These are phyloP conservation scores for Candida ponderosae DNA, from an alignment of 805 yeast species.

Conservation along the genomic window DNA sequence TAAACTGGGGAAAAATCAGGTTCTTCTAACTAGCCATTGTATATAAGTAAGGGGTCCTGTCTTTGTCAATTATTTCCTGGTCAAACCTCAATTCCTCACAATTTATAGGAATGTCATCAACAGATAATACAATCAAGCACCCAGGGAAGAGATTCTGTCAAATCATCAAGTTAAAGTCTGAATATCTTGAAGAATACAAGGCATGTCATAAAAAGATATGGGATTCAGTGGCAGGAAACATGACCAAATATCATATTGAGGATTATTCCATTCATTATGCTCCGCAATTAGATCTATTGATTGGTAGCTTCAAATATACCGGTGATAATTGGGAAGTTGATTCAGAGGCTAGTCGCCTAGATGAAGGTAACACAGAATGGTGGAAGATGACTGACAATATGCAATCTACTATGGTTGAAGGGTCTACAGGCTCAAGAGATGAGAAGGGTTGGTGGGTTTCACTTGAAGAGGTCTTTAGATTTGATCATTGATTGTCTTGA, in stretches of 20 bases:
- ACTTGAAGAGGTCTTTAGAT: constrained; percentile 31
- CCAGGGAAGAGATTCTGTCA: constrained; percentile 33
- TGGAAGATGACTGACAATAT: constrained; percentile 31
- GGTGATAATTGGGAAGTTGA: constrained; percentile 32
- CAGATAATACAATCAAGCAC: no score
- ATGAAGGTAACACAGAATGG: constrained; percentile 31
- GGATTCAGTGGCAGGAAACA: constrained; percentile 23
- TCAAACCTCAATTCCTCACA: no score
- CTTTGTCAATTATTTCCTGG: no score
- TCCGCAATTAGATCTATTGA: constrained; percentile 22
- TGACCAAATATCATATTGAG: constrained; percentile 29
- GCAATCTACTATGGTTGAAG: constrained; percentile 30
- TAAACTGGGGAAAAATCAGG: no score
- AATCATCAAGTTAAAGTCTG: constrained; percentile 30
- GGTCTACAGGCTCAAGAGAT: constrained; percentile 29
- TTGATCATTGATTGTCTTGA: constrained; percentile 16
- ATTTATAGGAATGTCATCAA: background rate
- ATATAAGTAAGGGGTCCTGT: no score
- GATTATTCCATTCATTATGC: constrained; percentile 33
- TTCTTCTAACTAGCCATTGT: no score
- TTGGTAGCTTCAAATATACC: constrained; percentile 29
- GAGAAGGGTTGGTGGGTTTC: constrained; percentile 31
- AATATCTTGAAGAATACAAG: constrained; percentile 28
- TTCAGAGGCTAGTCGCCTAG: constrained; percentile 23
- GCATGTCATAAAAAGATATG: constrained; percentile 23